These are phyloP conservation scores for Heterobasidion annosum DNA, from an alignment of 1,284 basidiomycete genomes.

Conservation along the genomic window DNA sequence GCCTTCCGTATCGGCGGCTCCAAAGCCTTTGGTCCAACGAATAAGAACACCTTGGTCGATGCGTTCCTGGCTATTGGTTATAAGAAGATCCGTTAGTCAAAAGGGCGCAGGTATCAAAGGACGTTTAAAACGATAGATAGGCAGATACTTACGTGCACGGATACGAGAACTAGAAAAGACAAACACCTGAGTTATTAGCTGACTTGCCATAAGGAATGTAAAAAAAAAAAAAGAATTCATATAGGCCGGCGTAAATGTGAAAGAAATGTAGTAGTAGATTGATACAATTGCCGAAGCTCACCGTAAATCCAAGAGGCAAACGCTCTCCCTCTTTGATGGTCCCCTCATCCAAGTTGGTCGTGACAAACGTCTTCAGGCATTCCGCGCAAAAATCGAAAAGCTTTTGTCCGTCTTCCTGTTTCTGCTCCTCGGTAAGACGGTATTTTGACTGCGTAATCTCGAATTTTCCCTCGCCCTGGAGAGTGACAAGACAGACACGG, in stretches of 20 bases:
- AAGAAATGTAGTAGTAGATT: neutral
- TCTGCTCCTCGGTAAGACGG: conserved; percentile 94
- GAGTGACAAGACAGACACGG: conserved; percentile 91
- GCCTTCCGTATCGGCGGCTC: conserved; percentile 88
- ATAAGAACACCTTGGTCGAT: conserved; percentile 96
- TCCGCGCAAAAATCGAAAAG: conserved; percentile 98
- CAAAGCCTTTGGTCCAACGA: conserved; percentile 99
- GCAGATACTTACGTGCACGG: conserved; percentile 66
- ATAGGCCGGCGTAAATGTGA: neutral
- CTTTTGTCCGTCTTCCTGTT: conserved; percentile 92
- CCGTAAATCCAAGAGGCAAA: conserved; percentile 90
- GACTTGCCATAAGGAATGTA: neutral
- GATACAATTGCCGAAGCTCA: conserved; percentile 29
- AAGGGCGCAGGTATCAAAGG: conserved; percentile 6
- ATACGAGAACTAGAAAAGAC: conserved; percentile 72
- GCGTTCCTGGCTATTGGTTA: conserved; percentile 58
- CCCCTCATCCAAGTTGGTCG: conserved; percentile 62
- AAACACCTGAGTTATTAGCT: conserved; percentile 10
- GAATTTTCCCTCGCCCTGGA: conserved; percentile 91
- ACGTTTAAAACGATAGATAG: neutral
- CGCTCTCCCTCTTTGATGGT: conserved; percentile 61
- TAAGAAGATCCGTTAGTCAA: neutral
- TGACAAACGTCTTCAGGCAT: conserved; percentile 85
- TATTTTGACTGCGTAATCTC: conserved; percentile 98
- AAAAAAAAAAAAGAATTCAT: neutral